Base-by-base conservation (phyloP, 2,329 filamentous ascomycete species). In the Ceratocystis destructans region DNA sequence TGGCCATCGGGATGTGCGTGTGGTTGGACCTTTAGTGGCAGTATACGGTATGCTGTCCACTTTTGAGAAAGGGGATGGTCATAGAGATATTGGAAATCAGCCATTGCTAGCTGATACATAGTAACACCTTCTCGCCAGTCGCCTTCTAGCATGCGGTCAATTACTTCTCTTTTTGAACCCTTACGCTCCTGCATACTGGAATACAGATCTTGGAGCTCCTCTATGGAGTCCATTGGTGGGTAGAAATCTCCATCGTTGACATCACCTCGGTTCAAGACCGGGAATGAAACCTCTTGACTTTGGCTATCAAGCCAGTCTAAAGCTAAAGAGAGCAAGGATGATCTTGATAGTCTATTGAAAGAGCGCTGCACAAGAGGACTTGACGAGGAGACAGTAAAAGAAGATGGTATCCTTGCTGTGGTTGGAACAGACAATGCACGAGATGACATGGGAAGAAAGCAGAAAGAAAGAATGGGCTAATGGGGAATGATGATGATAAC, bases 291-390 rank as follows among this genome's bases (percentile, higher is more conserved):
- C 80, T 80, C 75, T 50, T 84, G 78, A 69, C 88, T 86, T 69
- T 80, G 78, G 62, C 87, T 83, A 67, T 87, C 83, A 2, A 95
- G 83, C 90, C 90, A 96, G 76, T 87, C 82, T 25, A 91, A 80
- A 0, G 83, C 87, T 7, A 96, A 80, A 0, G 85, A 83, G 31
- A 94, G 76, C 25, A 96, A 81, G 0, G 88, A 85, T 61, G 85
- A 78, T 63, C 90, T 85, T 1, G 89, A 87, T 20, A 95, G 80
- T 65, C 86, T 86, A 68, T 79, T 81, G 62, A 96, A 79, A 50
- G 82, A 79, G 74, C 88, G 90, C 69, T 82, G 74, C 62, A 90
- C 82, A 37, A 84, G 79, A 59, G 82, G 78, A 72, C 87, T 87
- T 67, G 82, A 78, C 7, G 87, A 79, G 67, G 85, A 82, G 72